These are phyloP conservation scores for Kernera saxatilis DNA, from an alignment of 345 rosid genomes.

Conservation along the genomic window DNA sequence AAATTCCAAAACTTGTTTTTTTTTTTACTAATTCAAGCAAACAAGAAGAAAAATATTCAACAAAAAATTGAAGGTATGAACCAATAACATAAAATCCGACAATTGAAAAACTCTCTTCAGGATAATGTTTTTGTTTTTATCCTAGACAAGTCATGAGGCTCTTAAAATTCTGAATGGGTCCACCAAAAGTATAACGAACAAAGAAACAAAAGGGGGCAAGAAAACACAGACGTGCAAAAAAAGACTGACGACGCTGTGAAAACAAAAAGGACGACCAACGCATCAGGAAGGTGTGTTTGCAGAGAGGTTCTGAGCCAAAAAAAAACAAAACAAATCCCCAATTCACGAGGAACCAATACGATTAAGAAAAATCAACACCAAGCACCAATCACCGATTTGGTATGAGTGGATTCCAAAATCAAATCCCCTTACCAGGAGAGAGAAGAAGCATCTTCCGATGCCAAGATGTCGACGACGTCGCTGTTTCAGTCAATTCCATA, in stretches of 20 bases:
- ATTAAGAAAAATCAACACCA: background rate
- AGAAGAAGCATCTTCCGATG: conserved; percentile 55
- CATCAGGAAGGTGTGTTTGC: conserved; percentile 20
- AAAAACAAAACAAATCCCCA: background rate
- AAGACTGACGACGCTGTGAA: conserved; percentile 32
- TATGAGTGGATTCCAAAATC: background rate
- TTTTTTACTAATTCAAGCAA: background rate
- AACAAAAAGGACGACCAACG: conserved; percentile 23
- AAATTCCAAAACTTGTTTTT: background rate
- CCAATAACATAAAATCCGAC: background rate
- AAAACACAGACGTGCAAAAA: conserved; percentile 39
- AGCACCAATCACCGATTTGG: conserved; percentile 6
- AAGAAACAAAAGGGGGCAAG: conserved; percentile 31
- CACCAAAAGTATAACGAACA: conserved; percentile 22
- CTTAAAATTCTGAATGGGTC: background rate
- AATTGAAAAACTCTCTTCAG: background rate
- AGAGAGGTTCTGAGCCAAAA: background rate
- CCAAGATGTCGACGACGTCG: background rate
- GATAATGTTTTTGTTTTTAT: conserved; percentile 1
- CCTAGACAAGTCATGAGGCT: background rate
- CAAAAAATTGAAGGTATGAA: background rate
- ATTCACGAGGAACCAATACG: conserved; percentile 12
- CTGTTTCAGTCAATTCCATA: background rate
- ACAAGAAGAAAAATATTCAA: background rate
- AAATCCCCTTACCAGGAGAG: conserved; percentile 30